These are phyloP conservation scores for Stemphylium beticola DNA, from an alignment of 2,329 filamentous ascomycete genomes.

Conservation along the genomic window DNA sequence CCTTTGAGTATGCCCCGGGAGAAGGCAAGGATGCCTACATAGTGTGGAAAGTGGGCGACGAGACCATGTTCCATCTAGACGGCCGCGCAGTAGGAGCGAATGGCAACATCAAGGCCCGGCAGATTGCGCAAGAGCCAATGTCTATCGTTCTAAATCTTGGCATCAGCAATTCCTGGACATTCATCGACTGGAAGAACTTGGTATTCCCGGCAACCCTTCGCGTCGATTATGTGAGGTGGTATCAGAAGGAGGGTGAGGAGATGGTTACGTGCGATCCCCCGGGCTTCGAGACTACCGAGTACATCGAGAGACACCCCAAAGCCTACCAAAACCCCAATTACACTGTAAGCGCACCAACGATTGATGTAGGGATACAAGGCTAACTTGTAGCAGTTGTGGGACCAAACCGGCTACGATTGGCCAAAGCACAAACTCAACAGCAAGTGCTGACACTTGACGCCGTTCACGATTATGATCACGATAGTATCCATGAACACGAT, in stretches of 20 bases:
- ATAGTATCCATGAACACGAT: neutral
- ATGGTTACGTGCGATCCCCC: slow-evolving; percentile 62
- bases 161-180: slow-evolving; percentile 58
- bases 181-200: slow-evolving; percentile 54
- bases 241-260: slow-evolving; percentile 57
- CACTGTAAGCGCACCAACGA: slow-evolving; percentile 50
- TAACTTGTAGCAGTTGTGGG: slow-evolving; percentile 36
- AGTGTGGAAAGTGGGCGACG: slow-evolving; percentile 60
- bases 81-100: slow-evolving; percentile 60
- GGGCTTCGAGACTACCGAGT: slow-evolving; percentile 60
- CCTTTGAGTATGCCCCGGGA: slow-evolving; percentile 62
- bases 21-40: slow-evolving; percentile 54
- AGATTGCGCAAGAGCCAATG: slow-evolving; percentile 62
- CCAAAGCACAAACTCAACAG: slow-evolving; percentile 55
- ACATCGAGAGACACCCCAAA: slow-evolving; percentile 55
- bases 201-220: slow-evolving; percentile 60
- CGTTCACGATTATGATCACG: neutral
- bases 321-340: slow-evolving; percentile 59
- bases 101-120: slow-evolving; percentile 58
- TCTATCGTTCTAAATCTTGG: slow-evolving; percentile 61
- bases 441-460: slow-evolving; percentile 37
- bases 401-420: slow-evolving; percentile 46
- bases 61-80: slow-evolving; percentile 60
- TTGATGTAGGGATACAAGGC: neutral
- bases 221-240: slow-evolving; percentile 62